Evolutionary conservation across 352 stramenopile species (phyloP).

Genomic region (Phytophthora brassicae): DNA sequence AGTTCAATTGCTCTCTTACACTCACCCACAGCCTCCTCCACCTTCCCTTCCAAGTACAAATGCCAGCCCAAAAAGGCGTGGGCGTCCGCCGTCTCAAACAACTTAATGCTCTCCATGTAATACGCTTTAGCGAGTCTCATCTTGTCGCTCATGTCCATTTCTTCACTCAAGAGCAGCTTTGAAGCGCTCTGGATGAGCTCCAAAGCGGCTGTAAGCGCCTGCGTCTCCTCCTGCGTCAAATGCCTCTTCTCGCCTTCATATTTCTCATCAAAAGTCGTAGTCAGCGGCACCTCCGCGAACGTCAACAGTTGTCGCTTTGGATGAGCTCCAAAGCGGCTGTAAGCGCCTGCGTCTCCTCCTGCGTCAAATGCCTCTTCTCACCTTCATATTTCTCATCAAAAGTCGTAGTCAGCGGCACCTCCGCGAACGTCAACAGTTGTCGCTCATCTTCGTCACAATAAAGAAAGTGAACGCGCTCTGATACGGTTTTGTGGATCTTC

Average conservation of each 20-base stretch:
- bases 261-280: constrained; percentile 51
- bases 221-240: constrained; percentile 13
- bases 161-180: constrained; percentile 46
- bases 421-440: constrained; percentile 41
- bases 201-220: constrained; percentile 49
- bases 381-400: constrained; percentile 60
- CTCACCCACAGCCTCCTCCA: constrained; percentile 52
- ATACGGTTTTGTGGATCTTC: constrained; percentile 62
- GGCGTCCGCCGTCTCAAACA: constrained; percentile 67
- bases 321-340: constrained; percentile 58
- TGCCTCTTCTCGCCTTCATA: constrained; percentile 49
- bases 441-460: constrained; percentile 48
- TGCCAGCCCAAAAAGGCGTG: constrained; percentile 72
- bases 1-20: constrained; percentile 64
- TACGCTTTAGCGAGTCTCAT: constrained; percentile 65
- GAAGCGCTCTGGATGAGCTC: constrained; percentile 56
- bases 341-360: constrained; percentile 35
- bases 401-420: constrained; percentile 29
- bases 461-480: constrained; percentile 65
- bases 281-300: constrained; percentile 31
- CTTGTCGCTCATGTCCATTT: constrained; percentile 45
- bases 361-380: constrained; percentile 33
- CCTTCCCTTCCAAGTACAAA: constrained; percentile 61
- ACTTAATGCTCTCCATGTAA: constrained; percentile 65
- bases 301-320: constrained; percentile 46